Evolutionary conservation across 306 rosid species (phyloP), one percentile per base, ranked within the genome.

Genomic region (Cicer yamashitae): DNA sequence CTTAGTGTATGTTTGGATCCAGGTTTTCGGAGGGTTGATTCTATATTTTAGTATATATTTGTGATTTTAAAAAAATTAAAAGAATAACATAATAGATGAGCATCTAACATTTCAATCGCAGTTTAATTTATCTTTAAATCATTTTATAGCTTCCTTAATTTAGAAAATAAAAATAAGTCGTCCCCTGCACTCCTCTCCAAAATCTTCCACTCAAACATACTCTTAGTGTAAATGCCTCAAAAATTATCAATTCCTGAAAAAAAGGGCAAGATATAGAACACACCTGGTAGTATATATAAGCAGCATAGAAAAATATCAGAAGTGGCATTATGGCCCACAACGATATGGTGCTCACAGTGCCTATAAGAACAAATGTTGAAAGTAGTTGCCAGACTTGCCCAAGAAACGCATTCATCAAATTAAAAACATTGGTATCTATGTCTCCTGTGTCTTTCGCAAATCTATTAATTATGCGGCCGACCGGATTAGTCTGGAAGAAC

Each of bases 271-370:
- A 72, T 43, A 34, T 67, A 37, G 67, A 70, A 50, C 69, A 7
- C 17, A 91, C 98, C 97, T 93, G 98, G 86, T 87, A 93, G 73
- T 86, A 91, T 38, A 91, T 74, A 82, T 88, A 93, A 72, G 96
- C 90, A 10, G 82, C 89, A 82, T 89, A 87, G 77, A 91, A 93
- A 85, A 93, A 80, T 71, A 86, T 86, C 82, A 93, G 68, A 66
- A 93, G 91, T 10, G 97, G 98, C 88, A 90, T 83, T 74, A 93
- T 88, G 82, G 94, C 88, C 98, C 97, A 93, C 15, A 93, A 81
- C 67, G 97, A 93, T 68, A 93, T 87, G 54, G 91, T 82, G 93
- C 97, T 91, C 67, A 93, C 92, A 44, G 84, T 84, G 37, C 97
- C 96, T 10, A 93, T 93, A 13, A 91, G 88, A 63, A 87, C 88